Conservation (phyloP, 441 rosid species). For the Populus hybrid region DNA sequence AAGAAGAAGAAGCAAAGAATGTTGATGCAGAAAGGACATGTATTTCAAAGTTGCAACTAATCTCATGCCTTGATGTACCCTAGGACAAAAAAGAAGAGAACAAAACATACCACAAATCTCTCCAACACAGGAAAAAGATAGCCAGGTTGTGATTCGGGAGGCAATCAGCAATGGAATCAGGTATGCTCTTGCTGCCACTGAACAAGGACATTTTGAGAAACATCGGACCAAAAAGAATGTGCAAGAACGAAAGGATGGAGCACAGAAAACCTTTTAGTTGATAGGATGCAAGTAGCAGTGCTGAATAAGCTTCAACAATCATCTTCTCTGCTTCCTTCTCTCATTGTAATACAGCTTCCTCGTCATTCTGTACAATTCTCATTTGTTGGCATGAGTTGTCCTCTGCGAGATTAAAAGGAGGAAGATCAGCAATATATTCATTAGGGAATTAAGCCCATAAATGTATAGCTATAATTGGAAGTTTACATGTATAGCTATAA, state of each 20-base stretch:
- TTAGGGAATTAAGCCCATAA: too few species aligned
- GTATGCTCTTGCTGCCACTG: constrained; percentile 62
- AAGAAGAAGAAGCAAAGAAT: neutral
- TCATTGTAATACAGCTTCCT: constrained; percentile 73
- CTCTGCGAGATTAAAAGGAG: too few species aligned
- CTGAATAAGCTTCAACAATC: constrained; percentile 96
- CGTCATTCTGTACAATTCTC: constrained; percentile 58
- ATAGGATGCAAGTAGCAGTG: constrained; percentile 93
- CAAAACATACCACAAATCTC: constrained; percentile 91
- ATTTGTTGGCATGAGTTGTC: too few species aligned
- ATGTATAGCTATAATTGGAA: too few species aligned
- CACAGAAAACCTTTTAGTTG: constrained; percentile 73
- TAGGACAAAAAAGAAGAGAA: neutral
- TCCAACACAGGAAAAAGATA: constrained; percentile 87
- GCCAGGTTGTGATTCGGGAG: constrained; percentile 72
- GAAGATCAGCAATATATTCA: too few species aligned
- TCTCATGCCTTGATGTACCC: neutral
- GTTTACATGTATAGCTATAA: too few species aligned
- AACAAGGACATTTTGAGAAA: constrained; percentile 16
- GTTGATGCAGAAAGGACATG: neutral
- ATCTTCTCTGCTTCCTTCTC: constrained; percentile 98
- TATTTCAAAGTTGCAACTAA: neutral
- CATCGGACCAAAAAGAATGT: neutral
- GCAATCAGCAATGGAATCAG: constrained; percentile 67
- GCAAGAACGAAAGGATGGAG: neutral